These are phyloP conservation scores for Pestalotiopsis sp. DNA, from an alignment of 2,329 filamentous ascomycete genomes.

Conservation along the genomic window DNA sequence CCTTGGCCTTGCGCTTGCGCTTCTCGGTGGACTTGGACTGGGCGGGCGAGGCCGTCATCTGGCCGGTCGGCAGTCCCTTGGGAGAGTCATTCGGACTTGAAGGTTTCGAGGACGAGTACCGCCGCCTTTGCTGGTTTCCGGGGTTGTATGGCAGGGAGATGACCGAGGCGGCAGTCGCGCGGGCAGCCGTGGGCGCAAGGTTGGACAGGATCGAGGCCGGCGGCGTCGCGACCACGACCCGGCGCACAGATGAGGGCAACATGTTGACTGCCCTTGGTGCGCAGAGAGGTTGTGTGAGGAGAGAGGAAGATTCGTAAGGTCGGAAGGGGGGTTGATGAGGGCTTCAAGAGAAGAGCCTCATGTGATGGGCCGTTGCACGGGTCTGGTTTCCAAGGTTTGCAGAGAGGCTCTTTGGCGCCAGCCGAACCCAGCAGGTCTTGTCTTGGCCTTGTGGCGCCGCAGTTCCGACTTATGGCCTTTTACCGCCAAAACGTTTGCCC, in stretches of 20 bases:
- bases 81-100: slow-evolving; percentile 61
- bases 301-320: background rate
- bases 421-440: background rate
- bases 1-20: slow-evolving; percentile 62
- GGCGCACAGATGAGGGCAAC: slow-evolving; percentile 60
- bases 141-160: slow-evolving; percentile 39
- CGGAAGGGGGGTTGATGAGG: background rate
- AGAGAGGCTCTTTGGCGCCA: background rate
- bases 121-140: slow-evolving; percentile 48
- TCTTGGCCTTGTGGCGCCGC: background rate
- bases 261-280: slow-evolving; percentile 36
- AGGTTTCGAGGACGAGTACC: slow-evolving; percentile 65
- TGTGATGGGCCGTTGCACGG: slow-evolving; percentile 3
- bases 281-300: slow-evolving; percentile 2
- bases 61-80: slow-evolving; percentile 50
- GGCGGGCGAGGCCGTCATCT: slow-evolving; percentile 49
- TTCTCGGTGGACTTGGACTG: slow-evolving; percentile 46
- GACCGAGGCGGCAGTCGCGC: slow-evolving; percentile 36
- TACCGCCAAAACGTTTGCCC: background rate
- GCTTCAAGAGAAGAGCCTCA: background rate
- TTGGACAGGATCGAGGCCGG: slow-evolving; percentile 47
- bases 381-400: background rate
- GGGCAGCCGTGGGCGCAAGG: slow-evolving; percentile 43
- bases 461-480: background rate
- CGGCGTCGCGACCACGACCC: slow-evolving; percentile 51